Evolutionary conservation across 768 basidiomycete genomes (phyloP), one percentile per base, ranked within the genome.

Genomic region (Boletus vermiculosoides): DNA sequence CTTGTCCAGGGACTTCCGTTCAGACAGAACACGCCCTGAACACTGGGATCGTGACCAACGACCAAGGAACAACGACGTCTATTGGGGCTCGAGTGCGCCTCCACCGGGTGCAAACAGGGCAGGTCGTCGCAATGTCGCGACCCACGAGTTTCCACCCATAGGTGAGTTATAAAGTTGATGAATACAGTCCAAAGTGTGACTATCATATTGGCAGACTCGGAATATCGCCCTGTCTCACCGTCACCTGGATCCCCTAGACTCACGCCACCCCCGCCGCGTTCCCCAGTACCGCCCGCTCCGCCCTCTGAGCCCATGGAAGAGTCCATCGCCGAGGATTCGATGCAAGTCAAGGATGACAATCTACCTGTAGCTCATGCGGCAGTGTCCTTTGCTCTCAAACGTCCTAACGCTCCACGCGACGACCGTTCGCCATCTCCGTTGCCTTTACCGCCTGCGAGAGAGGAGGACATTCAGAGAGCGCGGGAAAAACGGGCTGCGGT

Each of bases 391-490:
- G 42, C 70, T 13, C 70, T 78, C 46, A 79, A 77, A 50, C 77
- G 76, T 22, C 80, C 81, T 7, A 71, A 72, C 1, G 80, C 81
- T 0, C 84, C 83, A 1, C 70, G 71, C 13, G 77, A 73, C 60
- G 60, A 65, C 4, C 80, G 76, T 60, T 83, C 82, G 11, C 83
- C 81, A 1, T 70, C 75, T 7, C 66, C 78, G 1, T 59, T 79
- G 47, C 66, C 63, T 6, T 58, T 72, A 40, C 71, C 72, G 0
- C 65, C 70, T n/a, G 71, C 72, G 5, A 55, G 62, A 41, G 71
- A 66, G 9, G 69, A 67, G 28, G 69, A 67, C 30, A 50, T 66
- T 15, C 57, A 63, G 30, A 59, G 61, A 44, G 69, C 63, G 5
- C 69, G 61, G 25, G 71, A 71, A 46, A 70, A 65, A 51, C 63